Base-by-base conservation (phyloP, 140 eudicot genomes). In the Flaveria floridana region DNA sequence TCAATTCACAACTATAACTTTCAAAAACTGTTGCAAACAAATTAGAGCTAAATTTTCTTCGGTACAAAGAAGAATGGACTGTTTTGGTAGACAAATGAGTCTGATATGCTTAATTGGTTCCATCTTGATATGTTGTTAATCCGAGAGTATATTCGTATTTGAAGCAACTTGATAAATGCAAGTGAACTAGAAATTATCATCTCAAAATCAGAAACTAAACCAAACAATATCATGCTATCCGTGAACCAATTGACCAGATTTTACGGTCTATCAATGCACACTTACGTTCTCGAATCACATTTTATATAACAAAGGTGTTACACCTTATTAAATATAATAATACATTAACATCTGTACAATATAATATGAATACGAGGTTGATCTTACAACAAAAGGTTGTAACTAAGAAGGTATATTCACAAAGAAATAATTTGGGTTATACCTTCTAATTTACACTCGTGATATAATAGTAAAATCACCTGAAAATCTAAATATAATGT, bases 271-370 rank as follows among this genome's bases (percentile, higher is more conserved):
- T 30, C 41, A 42, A 42, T 42, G 13, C 3, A 42, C 12, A 42
- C 12, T 10, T 44, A 44, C 50, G 14, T 44, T 44, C 50, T 10
- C 11, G 13, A 44, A 48, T 48, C 58, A 8, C 23, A 52, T 19
- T 28, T n/a, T 0, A 75, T 44, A 42, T 25, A 56, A 1, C 63
- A 57, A 69, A 78, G 77, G 66, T 62, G 72, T 62, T 46, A 66
- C 73, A 63, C 41, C 39, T 71, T 64, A 58, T 79, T 65, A 37
- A 26, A 73, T 58, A 57, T 11, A 21, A 21, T 79, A 56, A 46
- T 71, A 37, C 51, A 76, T 63, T 48, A 68, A 44, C 30, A 73
- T 80, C 0, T 80, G 71, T 80, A 80, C 83, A 80, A 74, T 15
- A 73, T 3, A 55, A 56, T 72, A 64, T 66, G 57, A 79, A 64